Conservation (phyloP, 2,329 filamentous ascomycete species). For the Trichophyton equinum region DNA sequence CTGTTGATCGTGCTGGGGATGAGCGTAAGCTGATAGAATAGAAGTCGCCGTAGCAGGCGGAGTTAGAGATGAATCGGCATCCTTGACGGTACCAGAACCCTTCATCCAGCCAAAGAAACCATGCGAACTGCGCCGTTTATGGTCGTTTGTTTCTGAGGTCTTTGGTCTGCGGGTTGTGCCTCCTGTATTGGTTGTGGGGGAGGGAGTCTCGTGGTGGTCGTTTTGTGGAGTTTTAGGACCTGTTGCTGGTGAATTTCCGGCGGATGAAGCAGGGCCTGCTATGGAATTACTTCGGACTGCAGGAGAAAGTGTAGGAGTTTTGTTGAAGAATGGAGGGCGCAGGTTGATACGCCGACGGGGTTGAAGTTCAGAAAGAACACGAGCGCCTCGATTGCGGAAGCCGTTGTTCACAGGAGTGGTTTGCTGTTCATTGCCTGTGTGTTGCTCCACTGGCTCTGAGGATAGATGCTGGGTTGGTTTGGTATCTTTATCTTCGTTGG, state of each 20-base stretch:
- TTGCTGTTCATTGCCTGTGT: not conserved
- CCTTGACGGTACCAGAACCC: conserved; percentile 9
- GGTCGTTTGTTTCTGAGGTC: conserved; percentile 21
- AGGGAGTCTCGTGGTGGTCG: not conserved
- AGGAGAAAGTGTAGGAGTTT: conserved; percentile 11
- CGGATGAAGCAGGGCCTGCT: not conserved
- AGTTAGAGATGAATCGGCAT: not conserved
- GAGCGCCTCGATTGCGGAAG: conserved; percentile 9
- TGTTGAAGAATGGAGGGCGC: conserved; percentile 27
- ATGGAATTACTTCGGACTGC: conserved; percentile 10
- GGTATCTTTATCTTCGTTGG: not conserved
- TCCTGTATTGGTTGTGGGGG: not conserved
- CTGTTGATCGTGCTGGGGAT: not conserved
- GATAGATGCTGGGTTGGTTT: not conserved
- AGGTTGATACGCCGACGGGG: conserved; percentile 25
- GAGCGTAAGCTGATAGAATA: not conserved
- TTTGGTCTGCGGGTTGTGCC: not conserved
- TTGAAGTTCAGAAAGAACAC: conserved; percentile 12
- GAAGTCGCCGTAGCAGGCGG: not conserved
- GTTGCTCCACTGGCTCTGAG: not conserved
- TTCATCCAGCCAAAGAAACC: conserved; percentile 33
- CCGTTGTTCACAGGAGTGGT: not conserved
- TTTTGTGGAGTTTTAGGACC: not conserved
- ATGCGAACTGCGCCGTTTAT: conserved; percentile 28
- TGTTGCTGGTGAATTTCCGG: conserved; percentile 11